Evolutionary conservation across 1,284 basidiomycete genomes (phyloP).

Genomic region (Chalciporus sp.): DNA sequence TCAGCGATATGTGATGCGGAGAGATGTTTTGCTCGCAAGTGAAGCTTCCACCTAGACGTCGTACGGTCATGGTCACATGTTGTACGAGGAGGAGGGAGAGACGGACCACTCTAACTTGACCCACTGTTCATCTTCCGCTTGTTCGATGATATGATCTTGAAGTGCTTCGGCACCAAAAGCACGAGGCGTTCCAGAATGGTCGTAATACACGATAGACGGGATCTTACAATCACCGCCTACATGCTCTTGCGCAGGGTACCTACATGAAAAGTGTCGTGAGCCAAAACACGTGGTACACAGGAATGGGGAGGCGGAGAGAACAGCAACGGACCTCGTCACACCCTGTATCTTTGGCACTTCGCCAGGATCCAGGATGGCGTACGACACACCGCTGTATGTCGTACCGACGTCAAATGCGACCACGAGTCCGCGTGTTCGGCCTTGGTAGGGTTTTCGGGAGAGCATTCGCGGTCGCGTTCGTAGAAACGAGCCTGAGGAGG

Average conservation of each 20-base stretch:
- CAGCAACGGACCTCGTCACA: constrained; percentile 41
- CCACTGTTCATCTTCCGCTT: constrained; percentile 49
- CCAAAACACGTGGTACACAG: constrained; percentile 4
- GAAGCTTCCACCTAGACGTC: constrained; percentile 59
- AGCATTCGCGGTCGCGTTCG: constrained; percentile 24
- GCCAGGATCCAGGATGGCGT: constrained; percentile 48
- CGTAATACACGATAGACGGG: constrained; percentile 58
- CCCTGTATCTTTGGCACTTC: constrained; percentile 47
- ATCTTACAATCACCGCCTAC: constrained; percentile 52
- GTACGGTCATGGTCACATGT: too few relatives aligned
- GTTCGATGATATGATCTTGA: constrained; percentile 42
- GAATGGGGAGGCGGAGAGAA: too few relatives aligned
- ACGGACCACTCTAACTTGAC: constrained; percentile 52
- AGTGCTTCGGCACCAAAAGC: constrained; percentile 57
- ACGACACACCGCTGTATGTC: constrained; percentile 54
- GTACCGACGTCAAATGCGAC: constrained; percentile 56
- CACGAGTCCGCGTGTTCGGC: constrained; percentile 42
- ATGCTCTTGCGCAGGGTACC: constrained; percentile 46
- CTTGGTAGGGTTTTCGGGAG: constrained; percentile 35
- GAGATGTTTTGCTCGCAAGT: constrained; percentile 46
- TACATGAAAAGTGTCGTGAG: constrained; percentile 22
- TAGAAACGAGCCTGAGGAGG: neutral
- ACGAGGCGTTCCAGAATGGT: constrained; percentile 43
- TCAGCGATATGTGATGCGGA: constrained; percentile 28
- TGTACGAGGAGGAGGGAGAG: too few relatives aligned